Percentiles rank a stretch among this genome's conserved stretches.
Evolutionary conservation across 1,139 yeast species (phyloP).

Genomic region (Candida sp.): DNA sequence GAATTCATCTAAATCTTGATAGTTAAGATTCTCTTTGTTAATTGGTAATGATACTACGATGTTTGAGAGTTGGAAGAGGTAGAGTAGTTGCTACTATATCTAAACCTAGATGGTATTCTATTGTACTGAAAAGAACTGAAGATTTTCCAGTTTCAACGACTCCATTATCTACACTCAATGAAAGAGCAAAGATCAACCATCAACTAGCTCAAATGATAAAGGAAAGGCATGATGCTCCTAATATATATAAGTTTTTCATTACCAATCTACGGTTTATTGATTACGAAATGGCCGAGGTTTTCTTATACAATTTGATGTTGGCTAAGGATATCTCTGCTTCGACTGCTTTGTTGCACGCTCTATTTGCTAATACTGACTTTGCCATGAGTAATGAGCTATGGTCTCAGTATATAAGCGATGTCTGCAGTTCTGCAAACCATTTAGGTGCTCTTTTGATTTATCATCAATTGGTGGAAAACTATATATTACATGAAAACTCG

Average conservation of each 20-base stretch:
- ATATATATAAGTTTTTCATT: not conserved
- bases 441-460: constrained; percentile 33
- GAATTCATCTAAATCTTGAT: not conserved
- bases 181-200: not conserved
- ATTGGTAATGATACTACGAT: not conserved
- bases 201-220: not conserved
- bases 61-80: not conserved
- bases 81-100: not conserved
- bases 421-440: constrained; percentile 22
- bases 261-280: not conserved
- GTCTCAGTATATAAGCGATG: constrained; percentile 24
- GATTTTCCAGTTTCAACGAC: not conserved
- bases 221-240: not conserved
- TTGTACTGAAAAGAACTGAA: not conserved
- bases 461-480: constrained; percentile 33
- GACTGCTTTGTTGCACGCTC: constrained; percentile 22
- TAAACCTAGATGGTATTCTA: not conserved
- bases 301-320: constrained; percentile 15
- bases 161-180: not conserved
- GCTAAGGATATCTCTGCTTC: constrained; percentile 16
- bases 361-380: constrained; percentile 13
- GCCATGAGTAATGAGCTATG: constrained; percentile 34
- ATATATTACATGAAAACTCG: constrained; percentile 13
- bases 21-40: too few species aligned
- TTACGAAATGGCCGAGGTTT: constrained; percentile 16